These are phyloP conservation scores for Cudoniella acicularis DNA, from an alignment of 495 filamentous ascomycete species.

Conservation along the genomic window DNA sequence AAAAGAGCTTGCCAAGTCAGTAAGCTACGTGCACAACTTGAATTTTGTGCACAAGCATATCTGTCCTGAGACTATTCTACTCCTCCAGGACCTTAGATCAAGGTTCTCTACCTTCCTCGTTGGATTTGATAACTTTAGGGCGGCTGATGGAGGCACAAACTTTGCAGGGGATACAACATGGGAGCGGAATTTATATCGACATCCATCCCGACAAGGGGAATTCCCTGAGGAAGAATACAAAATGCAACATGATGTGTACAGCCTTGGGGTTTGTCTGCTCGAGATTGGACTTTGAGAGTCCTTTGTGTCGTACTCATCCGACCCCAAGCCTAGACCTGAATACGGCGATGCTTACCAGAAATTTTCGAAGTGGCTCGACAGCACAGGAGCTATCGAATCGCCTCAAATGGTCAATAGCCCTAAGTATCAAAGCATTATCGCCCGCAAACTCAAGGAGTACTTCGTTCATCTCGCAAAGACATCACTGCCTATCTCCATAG, in stretches of 20 bases:
- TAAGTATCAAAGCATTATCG: background rate
- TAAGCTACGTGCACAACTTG: slow-evolving; percentile 48
- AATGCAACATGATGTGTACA: slow-evolving; percentile 66
- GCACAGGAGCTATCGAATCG: background rate
- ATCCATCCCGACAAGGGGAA: slow-evolving; percentile 48
- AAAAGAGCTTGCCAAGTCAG: slow-evolving; percentile 37
- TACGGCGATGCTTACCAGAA: background rate
- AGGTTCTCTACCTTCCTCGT: slow-evolving; percentile 36
- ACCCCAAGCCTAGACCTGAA: background rate
- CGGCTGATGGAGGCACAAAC: slow-evolving; percentile 35
- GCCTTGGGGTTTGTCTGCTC: slow-evolving; percentile 54
- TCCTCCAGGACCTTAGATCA: slow-evolving; percentile 30
- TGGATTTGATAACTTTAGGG: slow-evolving; percentile 49
- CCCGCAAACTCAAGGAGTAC: background rate
- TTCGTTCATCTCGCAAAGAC: slow-evolving; percentile 3
- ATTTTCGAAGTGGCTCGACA: no score
- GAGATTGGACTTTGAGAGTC: slow-evolving; percentile 59
- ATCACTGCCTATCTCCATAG: background rate
- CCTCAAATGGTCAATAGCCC: background rate
- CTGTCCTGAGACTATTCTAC: slow-evolving; percentile 48
- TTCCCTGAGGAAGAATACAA: slow-evolving; percentile 36
- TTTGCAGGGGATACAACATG: slow-evolving; percentile 37
- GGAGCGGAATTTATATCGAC: slow-evolving; percentile 52
- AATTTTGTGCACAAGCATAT: slow-evolving; percentile 58
- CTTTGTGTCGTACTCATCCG: slow-evolving; percentile 33